Evolutionary conservation across 176 grass and related monocot genomes (phyloP).

Genomic region (Paspalum vaginatum): DNA sequence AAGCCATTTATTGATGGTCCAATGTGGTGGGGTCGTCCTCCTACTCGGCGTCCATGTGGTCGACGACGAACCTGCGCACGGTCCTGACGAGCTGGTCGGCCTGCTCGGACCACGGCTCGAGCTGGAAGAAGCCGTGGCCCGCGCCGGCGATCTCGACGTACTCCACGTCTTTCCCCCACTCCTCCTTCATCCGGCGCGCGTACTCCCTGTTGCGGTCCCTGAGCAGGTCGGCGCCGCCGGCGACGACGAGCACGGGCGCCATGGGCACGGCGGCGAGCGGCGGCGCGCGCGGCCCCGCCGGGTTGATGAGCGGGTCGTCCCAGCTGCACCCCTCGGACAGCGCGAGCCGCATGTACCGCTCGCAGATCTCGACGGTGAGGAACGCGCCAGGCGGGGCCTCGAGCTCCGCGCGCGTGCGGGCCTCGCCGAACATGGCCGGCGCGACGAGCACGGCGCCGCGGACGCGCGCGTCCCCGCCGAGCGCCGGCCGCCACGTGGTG

Average conservation of each 20-base stretch:
- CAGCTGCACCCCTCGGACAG: slow-evolving; percentile 20
- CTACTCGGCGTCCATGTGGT: slow-evolving; percentile 33
- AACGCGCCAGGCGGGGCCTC: slow-evolving; percentile 31
- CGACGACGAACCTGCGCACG: slow-evolving; percentile 37
- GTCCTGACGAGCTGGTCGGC: slow-evolving; percentile 39
- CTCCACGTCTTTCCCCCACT: slow-evolving; percentile 48
- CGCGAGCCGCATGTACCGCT: slow-evolving; percentile 37
- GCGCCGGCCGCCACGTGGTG: slow-evolving; percentile 47
- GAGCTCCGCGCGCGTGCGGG: slow-evolving; percentile 42
- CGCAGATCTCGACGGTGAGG: slow-evolving; percentile 34
- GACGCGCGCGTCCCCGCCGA: slow-evolving; percentile 25
- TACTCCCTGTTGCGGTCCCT: slow-evolving; percentile 47
- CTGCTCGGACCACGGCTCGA: slow-evolving; percentile 40
- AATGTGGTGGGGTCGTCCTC: no score
- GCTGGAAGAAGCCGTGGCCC: slow-evolving; percentile 44
- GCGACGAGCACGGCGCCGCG: slow-evolving; percentile 43
- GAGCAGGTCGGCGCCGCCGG: slow-evolving; percentile 41
- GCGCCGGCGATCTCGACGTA: slow-evolving; percentile 35
- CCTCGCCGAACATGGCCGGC: slow-evolving; percentile 41
- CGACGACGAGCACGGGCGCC: slow-evolving; percentile 38
- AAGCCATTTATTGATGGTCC: no score
- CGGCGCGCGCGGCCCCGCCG: slow-evolving; percentile 34
- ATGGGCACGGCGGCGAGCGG: slow-evolving; percentile 31
- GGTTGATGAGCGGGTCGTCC: slow-evolving; percentile 44
- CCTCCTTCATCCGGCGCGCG: slow-evolving; percentile 46